Conservation (phyloP, 768 basidiomycete species). For the Pleurotus salmoneostramineus region DNA sequence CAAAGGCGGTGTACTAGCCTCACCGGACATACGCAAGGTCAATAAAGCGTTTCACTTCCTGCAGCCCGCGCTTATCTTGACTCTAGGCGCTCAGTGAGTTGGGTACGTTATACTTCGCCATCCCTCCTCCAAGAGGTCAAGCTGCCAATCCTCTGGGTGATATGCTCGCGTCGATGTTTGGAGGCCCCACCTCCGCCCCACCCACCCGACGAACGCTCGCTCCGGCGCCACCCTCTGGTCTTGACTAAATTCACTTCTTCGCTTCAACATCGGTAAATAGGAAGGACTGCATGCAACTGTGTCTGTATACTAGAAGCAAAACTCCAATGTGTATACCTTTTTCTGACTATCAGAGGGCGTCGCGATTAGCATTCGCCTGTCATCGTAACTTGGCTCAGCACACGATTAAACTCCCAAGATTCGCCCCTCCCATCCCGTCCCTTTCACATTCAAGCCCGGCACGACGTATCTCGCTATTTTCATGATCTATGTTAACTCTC, state of each 20-base stretch:
- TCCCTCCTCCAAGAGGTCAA: conserved; percentile 71
- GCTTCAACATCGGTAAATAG: too few relatives aligned
- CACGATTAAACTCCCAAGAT: too few relatives aligned
- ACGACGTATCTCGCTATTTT: too few relatives aligned
- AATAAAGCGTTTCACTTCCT: conserved; percentile 16
- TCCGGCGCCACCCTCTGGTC: conserved; percentile 24
- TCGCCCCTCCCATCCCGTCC: too few relatives aligned
- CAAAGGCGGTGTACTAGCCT: conserved; percentile 56
- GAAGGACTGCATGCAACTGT: too few relatives aligned
- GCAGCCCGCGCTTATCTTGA: neutral
- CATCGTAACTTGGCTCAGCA: too few relatives aligned
- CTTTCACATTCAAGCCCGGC: too few relatives aligned
- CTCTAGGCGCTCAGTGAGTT: conserved; percentile 64
- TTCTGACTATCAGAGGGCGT: too few relatives aligned
- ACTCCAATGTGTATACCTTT: too few relatives aligned
- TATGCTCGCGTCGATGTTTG: conserved; percentile 86
- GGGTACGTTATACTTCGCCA: conserved; percentile 77
- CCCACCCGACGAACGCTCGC: conserved; percentile 39
- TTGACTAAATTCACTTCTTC: neutral
- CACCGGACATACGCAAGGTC: conserved; percentile 63
- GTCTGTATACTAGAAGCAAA: too few relatives aligned
- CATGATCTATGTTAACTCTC: too few relatives aligned
- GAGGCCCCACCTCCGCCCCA: conserved; percentile 49
- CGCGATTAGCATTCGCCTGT: too few relatives aligned
- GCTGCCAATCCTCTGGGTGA: conserved; percentile 82